Conservation (phyloP, 208 protist species). For the Acanthamoeba castellanii region DNA sequence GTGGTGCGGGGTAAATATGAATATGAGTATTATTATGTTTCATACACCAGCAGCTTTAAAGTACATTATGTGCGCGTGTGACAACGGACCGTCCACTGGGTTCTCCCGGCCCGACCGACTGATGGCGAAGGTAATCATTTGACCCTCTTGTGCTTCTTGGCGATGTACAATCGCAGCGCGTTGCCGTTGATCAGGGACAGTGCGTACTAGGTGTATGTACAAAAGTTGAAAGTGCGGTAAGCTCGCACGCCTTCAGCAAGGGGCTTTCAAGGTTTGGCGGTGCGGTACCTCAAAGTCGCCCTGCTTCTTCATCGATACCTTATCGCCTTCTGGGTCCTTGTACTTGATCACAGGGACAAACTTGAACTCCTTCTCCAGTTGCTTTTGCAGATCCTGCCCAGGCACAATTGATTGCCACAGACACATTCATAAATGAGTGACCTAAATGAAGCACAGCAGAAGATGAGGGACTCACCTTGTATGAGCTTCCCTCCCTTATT, state of each 20-base stretch:
- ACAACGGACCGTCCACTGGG: no score
- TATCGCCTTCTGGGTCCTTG: constrained; percentile 61
- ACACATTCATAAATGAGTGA: neutral
- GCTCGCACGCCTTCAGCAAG: no score
- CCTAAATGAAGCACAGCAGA: neutral
- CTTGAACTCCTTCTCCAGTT: constrained; percentile 46
- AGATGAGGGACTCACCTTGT: neutral
- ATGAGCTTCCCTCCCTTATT: neutral
- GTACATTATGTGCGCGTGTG: no score
- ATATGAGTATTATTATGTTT: no score
- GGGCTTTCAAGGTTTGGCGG: no score
- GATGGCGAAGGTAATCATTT: no score
- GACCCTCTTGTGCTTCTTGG: constrained; percentile 12
- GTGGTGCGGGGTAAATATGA: no score
- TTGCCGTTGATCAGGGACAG: constrained; percentile 20
- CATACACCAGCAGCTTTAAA: no score
- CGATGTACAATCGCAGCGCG: constrained; percentile 55
- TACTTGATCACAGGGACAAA: constrained; percentile 42
- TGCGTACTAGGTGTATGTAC: neutral
- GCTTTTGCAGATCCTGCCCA: constrained; percentile 2
- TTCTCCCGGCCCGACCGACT: no score
- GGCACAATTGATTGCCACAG: neutral
- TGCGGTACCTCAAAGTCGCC: constrained; percentile 54
- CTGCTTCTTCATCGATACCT: constrained; percentile 68
- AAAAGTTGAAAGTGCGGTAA: neutral